A percentile compares a stretch with the other conserved stretches of the same genome.
Evolutionary conservation across 768 basidiomycete genomes (phyloP).

Genomic region (Panaeolus papilionaceus): DNA sequence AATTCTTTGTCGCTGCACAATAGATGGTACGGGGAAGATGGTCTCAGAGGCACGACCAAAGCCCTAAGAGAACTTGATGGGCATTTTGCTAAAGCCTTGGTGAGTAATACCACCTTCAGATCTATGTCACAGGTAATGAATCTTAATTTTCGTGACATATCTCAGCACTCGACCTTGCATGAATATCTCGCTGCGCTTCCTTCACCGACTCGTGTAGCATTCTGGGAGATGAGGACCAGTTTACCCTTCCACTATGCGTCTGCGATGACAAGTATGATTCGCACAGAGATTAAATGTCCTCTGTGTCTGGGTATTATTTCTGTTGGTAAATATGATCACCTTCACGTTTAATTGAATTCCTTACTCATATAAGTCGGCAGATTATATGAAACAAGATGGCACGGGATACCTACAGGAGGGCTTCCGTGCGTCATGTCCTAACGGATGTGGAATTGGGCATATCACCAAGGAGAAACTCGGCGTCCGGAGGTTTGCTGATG

Average conservation of each 20-base stretch:
- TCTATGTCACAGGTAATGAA: no score
- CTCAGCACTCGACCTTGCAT: not conserved
- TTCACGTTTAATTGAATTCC: no score
- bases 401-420: slow-evolving; percentile 55
- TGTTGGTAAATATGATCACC: slow-evolving; percentile 30
- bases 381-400: slow-evolving; percentile 28
- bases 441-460: slow-evolving; percentile 37
- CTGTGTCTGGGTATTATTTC: slow-evolving; percentile 28
- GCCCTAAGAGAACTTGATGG: slow-evolving; percentile 30
- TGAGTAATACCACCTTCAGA: slow-evolving; percentile 14
- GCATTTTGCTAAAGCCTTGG: slow-evolving; percentile 27
- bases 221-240: slow-evolving; percentile 27
- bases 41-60: not conserved
- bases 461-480: slow-evolving; percentile 39
- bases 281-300: slow-evolving; percentile 35
- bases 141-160: no score
- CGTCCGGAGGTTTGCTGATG: slow-evolving; percentile 26
- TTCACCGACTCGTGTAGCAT: slow-evolving; percentile 19
- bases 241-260: slow-evolving; percentile 24
- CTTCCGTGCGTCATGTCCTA: slow-evolving; percentile 43
- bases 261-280: not conserved
- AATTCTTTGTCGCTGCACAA: not conserved
- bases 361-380: not conserved
- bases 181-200: slow-evolving; percentile 22
- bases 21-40: slow-evolving; percentile 44